Percentiles rank a stretch among this genome's conserved stretches.
Conservation (phyloP, 129 eudicot species). For the Lactuca sativa region DNA sequence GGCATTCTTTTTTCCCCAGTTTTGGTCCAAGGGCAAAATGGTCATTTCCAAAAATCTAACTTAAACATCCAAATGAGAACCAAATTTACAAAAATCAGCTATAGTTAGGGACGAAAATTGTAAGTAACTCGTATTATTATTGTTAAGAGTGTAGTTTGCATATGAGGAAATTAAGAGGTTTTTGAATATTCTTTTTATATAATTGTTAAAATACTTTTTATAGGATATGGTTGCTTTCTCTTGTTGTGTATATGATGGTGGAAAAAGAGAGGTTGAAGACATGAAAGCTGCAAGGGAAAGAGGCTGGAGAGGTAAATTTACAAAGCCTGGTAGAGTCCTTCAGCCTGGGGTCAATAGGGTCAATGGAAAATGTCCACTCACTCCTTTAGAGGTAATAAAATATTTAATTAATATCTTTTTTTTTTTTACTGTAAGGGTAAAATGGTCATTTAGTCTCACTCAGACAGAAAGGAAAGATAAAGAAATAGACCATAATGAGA, state of each 20-base stretch:
- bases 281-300: constrained; percentile 98
- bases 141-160: too few species aligned
- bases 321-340: constrained; percentile 89
- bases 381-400: constrained; percentile 86
- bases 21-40: too few species aligned
- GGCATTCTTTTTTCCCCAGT: too few species aligned
- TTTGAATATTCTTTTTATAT: neutral
- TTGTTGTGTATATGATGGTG: constrained; percentile 96
- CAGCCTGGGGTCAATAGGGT: constrained; percentile 87
- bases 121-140: too few species aligned
- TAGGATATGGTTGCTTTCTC: constrained; percentile 99
- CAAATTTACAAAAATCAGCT: too few species aligned
- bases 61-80: too few species aligned
- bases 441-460: too few species aligned
- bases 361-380: constrained; percentile 92
- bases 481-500: too few species aligned
- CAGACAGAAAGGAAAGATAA: too few species aligned
- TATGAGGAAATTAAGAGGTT: neutral
- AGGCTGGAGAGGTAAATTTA: constrained; percentile 98
- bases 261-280: constrained; percentile 67
- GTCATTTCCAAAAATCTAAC: too few species aligned
- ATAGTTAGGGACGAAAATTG: too few species aligned
- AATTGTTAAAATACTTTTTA: constrained; percentile 18
- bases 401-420: constrained; percentile 6
- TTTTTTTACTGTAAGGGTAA: too few species aligned